These are phyloP conservation scores for Lachnellula cervina DNA, from an alignment of 2,329 filamentous ascomycete genomes.

Conservation along the genomic window DNA sequence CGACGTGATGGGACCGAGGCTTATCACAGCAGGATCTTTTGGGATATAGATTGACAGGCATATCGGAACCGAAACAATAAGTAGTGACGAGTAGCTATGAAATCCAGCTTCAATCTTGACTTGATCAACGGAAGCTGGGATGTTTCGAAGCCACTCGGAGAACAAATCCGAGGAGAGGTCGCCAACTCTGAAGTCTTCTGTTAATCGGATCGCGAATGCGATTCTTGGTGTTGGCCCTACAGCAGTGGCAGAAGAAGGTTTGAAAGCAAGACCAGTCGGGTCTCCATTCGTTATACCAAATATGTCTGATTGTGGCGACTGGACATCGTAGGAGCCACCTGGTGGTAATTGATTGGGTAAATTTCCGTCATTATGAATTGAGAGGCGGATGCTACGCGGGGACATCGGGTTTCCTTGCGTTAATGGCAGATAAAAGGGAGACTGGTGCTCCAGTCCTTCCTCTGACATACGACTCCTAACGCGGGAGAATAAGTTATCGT, in stretches of 20 bases:
- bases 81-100: slow-evolving; percentile 18
- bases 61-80: slow-evolving; percentile 23
- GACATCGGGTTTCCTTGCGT: slow-evolving; percentile 9
- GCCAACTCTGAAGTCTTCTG: slow-evolving; percentile 10
- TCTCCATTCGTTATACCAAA: background rate
- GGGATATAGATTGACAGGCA: slow-evolving; percentile 24
- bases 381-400: slow-evolving; percentile 21
- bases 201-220: slow-evolving; percentile 20
- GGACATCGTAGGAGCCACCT: slow-evolving; percentile 9
- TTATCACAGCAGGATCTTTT: slow-evolving; percentile 16
- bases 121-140: slow-evolving; percentile 17
- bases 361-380: slow-evolving; percentile 3
- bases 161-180: slow-evolving; percentile 18
- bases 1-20: slow-evolving; percentile 19
- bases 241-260: slow-evolving; percentile 12
- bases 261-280: slow-evolving; percentile 12
- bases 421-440: slow-evolving; percentile 14
- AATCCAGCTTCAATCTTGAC: slow-evolving; percentile 24
- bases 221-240: slow-evolving; percentile 15
- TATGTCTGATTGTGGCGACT: background rate
- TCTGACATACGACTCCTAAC: slow-evolving; percentile 12
- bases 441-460: slow-evolving; percentile 3
- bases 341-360: background rate
- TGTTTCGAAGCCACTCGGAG: slow-evolving; percentile 17
- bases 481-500: slow-evolving; percentile 21